Evolutionary conservation across 2,329 filamentous ascomycete genomes (phyloP).

Genomic region (Thielaviopsis cerberus): DNA sequence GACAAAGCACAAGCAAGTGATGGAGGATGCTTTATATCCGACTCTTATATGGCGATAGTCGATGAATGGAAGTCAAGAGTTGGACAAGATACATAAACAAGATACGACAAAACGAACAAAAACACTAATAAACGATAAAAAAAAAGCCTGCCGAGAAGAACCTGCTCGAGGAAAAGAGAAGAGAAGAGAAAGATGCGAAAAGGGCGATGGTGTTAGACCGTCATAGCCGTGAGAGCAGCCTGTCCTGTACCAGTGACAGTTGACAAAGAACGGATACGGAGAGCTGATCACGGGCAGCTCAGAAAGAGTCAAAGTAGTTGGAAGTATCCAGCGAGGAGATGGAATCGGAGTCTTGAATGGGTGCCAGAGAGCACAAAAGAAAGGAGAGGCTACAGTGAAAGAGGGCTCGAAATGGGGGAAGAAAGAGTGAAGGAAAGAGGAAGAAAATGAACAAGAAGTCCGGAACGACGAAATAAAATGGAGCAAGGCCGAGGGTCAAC

Average conservation of each 20-base stretch:
- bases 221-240: not conserved
- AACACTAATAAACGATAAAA: not conserved
- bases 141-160: conserved; percentile 7
- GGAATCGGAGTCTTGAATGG: too few relatives aligned
- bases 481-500: not conserved
- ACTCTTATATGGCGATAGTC: not conserved
- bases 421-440: not conserved
- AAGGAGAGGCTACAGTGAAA: not conserved
- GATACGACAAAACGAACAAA: not conserved
- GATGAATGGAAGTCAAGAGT: not conserved
- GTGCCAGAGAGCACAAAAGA: not conserved
- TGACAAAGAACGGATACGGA: not conserved
- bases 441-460: not conserved
- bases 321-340: not conserved
- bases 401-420: not conserved
- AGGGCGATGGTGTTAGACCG: conserved; percentile 2
- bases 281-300: not conserved
- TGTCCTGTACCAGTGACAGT: not conserved
- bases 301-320: not conserved
- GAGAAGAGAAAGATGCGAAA: conserved; percentile 1
- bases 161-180: conserved; percentile 6
- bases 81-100: not conserved
- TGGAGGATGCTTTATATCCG: not conserved
- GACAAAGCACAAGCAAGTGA: not conserved
- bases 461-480: not conserved